Conservation (phyloP, 2,329 filamentous ascomycete genomes). For the Cladobotryum mycophilum region DNA sequence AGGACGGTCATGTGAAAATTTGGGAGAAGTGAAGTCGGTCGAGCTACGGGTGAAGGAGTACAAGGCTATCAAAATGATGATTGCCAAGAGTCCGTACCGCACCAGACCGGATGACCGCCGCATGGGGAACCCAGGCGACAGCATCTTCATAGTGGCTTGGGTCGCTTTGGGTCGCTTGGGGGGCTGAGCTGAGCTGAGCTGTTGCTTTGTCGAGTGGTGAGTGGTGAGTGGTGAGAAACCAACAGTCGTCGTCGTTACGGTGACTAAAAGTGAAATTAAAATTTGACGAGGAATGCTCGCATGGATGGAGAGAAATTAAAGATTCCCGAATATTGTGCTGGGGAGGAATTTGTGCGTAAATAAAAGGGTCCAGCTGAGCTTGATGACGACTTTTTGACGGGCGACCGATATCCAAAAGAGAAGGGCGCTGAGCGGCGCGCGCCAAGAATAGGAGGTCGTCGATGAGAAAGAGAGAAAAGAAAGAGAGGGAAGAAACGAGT, state of each 20-base stretch:
- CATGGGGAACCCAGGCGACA: conserved; percentile 36
- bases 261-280: no score
- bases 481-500: not conserved
- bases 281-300: not conserved
- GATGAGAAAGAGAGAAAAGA: not conserved
- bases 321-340: not conserved
- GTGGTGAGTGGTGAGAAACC: not conserved
- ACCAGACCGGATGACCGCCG: conserved; percentile 36
- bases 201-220: not conserved
- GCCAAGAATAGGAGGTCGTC: conserved; percentile 1
- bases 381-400: conserved; percentile 3
- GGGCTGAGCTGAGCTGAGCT: not conserved
- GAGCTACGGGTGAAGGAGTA: conserved; percentile 22
- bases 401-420: not conserved
- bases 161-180: not conserved
- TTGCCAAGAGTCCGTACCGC: conserved; percentile 34
- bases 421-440: no score
- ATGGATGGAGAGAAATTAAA: not conserved
- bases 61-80: conserved; percentile 28
- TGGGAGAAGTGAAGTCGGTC: conserved; percentile 11
- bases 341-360: not conserved
- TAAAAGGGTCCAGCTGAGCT: no score
- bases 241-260: no score
- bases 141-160: conserved; percentile 24
- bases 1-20: not conserved